Percentiles rank a stretch among this genome's conserved stretches.
Evolutionary conservation across 768 basidiomycete species (phyloP).

Genomic region (Strobilomyces dryophilus): DNA sequence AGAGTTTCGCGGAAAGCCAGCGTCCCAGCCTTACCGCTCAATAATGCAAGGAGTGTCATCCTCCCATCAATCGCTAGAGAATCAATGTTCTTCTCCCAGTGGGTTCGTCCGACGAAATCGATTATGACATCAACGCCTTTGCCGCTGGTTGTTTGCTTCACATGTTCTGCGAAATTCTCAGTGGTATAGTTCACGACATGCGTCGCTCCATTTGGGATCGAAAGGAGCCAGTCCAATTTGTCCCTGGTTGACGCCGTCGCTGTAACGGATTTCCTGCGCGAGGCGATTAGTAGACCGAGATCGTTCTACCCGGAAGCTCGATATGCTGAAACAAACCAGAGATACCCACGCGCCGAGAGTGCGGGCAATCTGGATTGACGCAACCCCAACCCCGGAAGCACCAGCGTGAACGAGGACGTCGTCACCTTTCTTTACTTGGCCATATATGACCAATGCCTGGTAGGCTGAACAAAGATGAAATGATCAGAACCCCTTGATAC

Average conservation of each 20-base stretch:
- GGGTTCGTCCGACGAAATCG: constrained; percentile 76
- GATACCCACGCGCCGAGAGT: constrained; percentile 62
- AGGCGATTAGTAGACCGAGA: constrained; percentile 6
- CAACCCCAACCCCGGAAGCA: constrained; percentile 85
- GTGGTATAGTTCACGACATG: constrained; percentile 83
- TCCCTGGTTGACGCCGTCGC: constrained; percentile 84
- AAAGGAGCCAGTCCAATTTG: constrained; percentile 75
- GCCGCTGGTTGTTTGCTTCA: constrained; percentile 61
- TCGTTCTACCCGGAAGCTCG: neutral
- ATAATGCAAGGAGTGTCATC: constrained; percentile 62
- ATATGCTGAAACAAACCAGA: constrained; percentile 4
- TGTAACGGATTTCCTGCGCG: constrained; percentile 58
- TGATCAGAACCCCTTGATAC: constrained; percentile 6
- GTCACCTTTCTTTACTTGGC: constrained; percentile 63
- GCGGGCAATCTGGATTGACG: constrained; percentile 84
- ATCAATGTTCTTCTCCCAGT: constrained; percentile 72
- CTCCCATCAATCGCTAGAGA: constrained; percentile 66
- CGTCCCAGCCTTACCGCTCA: constrained; percentile 52
- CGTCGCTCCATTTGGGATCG: constrained; percentile 64
- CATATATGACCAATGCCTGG: constrained; percentile 63
- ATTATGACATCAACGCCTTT: constrained; percentile 81
- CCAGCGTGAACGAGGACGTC: constrained; percentile 87
- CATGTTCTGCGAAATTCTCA: constrained; percentile 71
- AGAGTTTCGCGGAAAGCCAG: constrained; percentile 16
- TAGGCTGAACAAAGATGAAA: constrained; percentile 38